Percentiles rank a stretch among this genome's conserved stretches.
Conservation (phyloP, 2,329 filamentous ascomycete genomes). For the Arthroderma sp. region DNA sequence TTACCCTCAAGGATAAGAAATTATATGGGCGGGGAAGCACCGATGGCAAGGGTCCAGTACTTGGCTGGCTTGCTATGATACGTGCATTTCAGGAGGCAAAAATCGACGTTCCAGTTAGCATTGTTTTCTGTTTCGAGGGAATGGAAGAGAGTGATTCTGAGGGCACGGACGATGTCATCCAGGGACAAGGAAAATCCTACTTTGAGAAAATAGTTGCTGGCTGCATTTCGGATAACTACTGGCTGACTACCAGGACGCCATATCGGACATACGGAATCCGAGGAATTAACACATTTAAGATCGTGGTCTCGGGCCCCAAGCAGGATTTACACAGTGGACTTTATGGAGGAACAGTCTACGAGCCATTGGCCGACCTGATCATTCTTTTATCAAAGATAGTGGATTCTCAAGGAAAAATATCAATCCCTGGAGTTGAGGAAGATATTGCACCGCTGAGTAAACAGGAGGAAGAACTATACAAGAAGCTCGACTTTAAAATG, state of each 20-base stretch:
- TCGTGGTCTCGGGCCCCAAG: slow-evolving; percentile 80
- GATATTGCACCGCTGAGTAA: slow-evolving; percentile 78
- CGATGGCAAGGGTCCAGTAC: slow-evolving; percentile 93
- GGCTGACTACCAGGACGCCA: slow-evolving; percentile 96
- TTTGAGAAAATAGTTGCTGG: slow-evolving; percentile 94
- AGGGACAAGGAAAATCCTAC: slow-evolving; percentile 78
- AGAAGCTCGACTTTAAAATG: slow-evolving; percentile 87
- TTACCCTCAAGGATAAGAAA: slow-evolving; percentile 76
- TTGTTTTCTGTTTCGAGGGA: slow-evolving; percentile 98
- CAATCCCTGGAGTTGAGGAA: slow-evolving; percentile 85
- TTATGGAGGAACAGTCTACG: slow-evolving; percentile 89
- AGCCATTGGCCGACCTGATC: slow-evolving; percentile 95
- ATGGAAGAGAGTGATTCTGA: slow-evolving; percentile 99
- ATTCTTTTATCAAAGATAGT: slow-evolving; percentile 72
- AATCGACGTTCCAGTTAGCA: slow-evolving; percentile 89
- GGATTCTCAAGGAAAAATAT: slow-evolving; percentile 80
- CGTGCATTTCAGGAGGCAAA: slow-evolving; percentile 94
- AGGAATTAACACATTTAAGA: slow-evolving; percentile 93
- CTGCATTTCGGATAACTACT: slow-evolving; percentile 99
- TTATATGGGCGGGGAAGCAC: slow-evolving; percentile 96
- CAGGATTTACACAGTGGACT: slow-evolving; percentile 94
- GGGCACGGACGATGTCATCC: slow-evolving; percentile 87
- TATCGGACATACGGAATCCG: slow-evolving; percentile 95
- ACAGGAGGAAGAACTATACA: slow-evolving; percentile 80
- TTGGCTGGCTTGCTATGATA: slow-evolving; percentile 96